These are phyloP conservation scores for Russula olivacea DNA, from an alignment of 768 basidiomycete genomes.

Conservation along the genomic window DNA sequence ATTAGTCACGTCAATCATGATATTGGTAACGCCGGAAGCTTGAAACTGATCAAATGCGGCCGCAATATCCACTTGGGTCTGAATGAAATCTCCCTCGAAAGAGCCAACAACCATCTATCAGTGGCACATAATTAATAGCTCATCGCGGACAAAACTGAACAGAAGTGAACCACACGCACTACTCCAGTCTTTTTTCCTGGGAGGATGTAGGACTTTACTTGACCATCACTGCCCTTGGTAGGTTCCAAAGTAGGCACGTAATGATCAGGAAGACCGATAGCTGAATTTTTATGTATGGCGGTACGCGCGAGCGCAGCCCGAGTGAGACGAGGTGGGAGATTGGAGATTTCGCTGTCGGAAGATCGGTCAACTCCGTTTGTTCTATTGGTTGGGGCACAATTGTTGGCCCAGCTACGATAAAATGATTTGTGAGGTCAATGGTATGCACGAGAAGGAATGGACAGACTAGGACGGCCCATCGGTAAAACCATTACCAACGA, in stretches of 20 bases:
- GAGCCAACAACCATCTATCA: constrained; percentile 55
- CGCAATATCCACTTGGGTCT: constrained; percentile 48
- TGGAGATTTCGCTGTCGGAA: background rate
- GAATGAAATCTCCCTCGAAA: constrained; percentile 44
- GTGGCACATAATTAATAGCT: constrained; percentile 2
- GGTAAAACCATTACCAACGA: constrained; percentile 44
- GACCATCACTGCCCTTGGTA: constrained; percentile 43
- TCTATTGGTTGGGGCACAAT: constrained; percentile 45
- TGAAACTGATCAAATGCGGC: constrained; percentile 44
- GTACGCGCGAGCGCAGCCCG: background rate
- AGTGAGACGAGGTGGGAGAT: constrained; percentile 32
- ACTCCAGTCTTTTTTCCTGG: constrained; percentile 55
- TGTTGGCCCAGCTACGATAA: constrained; percentile 46
- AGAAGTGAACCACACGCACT: constrained; percentile 33
- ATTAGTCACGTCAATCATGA: constrained; percentile 55
- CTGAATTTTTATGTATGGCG: constrained; percentile 27
- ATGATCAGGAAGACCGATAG: constrained; percentile 42
- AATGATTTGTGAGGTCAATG: background rate
- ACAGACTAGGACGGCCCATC: constrained; percentile 49
- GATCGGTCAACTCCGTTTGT: constrained; percentile 49
- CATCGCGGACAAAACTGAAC: background rate
- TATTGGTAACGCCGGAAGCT: constrained; percentile 41
- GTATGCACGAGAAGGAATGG: background rate
- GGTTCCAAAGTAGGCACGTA: constrained; percentile 44
- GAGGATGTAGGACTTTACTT: constrained; percentile 51